Base-by-base conservation (phyloP, 345 rosid species). In the Syzygium jambos region DNA sequence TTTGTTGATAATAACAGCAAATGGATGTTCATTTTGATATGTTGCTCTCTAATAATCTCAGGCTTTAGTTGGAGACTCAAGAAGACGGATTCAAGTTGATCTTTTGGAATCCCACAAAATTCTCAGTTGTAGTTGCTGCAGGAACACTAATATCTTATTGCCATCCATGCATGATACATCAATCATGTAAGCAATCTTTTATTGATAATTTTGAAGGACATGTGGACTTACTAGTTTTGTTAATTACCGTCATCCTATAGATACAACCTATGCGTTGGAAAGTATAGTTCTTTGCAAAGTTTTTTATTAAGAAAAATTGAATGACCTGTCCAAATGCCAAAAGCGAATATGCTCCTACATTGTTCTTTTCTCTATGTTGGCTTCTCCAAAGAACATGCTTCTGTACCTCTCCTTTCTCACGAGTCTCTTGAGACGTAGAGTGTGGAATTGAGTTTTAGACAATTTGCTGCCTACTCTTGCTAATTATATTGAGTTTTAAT, bases 51-150 rank as follows among this genome's bases (percentile, higher is more conserved):
- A 59, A 54, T 86, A 78, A n/a, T 85, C 65, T 89, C 57, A 95
- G 99, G 96, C 99, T 91, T 92, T 98, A 88, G 92, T 95, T 89
- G 99, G 99, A 89, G 99, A 96, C 84, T 95, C 98, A 19, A 91
- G 99, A 92, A 93, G 95, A 92, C 92, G 92, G 93, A 94, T 98
- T 93, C 98, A 98, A 86, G 91, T 94, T 65, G 99, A 98, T 94
- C 96, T 95, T 89, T 90, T 94, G 87, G 96, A 96, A 91, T 95
- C 90, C 91, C 92, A 91, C 88, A 92, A 86, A 83, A 93, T 92
- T 84, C 92, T 98, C 51, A 86, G 86, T 51, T 96, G 99, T 90
- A 87, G 92, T 87, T 97, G 99, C 91, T 98, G 99, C 92, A 91
- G 91, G 84, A 89, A 90, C 49, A 87, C 93, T 89, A 89, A 80